A percentile compares a stretch with the other conserved stretches of the same genome.
Evolutionary conservation across 768 basidiomycete genomes (phyloP).

Genomic region (Trichaptum fuscoviolaceum): DNA sequence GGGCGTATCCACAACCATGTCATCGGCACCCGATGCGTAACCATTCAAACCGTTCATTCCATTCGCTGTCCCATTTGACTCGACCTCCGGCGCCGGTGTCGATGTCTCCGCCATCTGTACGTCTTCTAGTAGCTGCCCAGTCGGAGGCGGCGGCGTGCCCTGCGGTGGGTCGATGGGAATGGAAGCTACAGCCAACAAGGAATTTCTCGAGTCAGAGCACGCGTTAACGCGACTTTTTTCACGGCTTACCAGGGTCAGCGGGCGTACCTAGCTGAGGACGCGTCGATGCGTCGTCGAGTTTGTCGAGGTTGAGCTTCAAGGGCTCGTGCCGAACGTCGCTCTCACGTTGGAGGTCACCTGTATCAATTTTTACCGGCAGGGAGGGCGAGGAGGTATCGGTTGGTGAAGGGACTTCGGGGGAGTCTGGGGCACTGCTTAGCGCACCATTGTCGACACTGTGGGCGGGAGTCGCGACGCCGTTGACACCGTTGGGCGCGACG

Average conservation of each 20-base stretch:
- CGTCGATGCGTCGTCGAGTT: slow-evolving; percentile 36
- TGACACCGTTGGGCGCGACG: slow-evolving; percentile 25
- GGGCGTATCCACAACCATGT: slow-evolving; percentile 8
- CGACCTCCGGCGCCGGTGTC: slow-evolving; percentile 14
- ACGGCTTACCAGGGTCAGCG: slow-evolving; percentile 43
- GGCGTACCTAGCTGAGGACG: slow-evolving; percentile 41
- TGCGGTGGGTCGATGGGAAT: slow-evolving; percentile 40
- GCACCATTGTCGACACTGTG: slow-evolving; percentile 10
- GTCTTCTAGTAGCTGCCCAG: slow-evolving; percentile 44
- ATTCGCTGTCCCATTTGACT: background rate
- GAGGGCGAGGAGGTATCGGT: slow-evolving; percentile 49
- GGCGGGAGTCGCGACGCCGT: slow-evolving; percentile 16
- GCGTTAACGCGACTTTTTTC: slow-evolving; percentile 6
- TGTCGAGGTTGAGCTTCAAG: slow-evolving; percentile 42
- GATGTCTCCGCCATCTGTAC: slow-evolving; percentile 49
- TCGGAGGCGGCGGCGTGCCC: slow-evolving; percentile 42
- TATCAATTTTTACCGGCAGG: slow-evolving; percentile 58
- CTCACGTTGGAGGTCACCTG: slow-evolving; percentile 58
- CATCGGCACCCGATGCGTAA: background rate
- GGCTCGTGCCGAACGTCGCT: slow-evolving; percentile 64
- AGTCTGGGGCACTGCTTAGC: slow-evolving; percentile 19
- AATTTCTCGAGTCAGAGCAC: slow-evolving; percentile 20
- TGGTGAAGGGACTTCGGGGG: slow-evolving; percentile 44
- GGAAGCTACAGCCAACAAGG: slow-evolving; percentile 26
- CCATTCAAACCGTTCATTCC: slow-evolving; percentile 24